Evolutionary conservation across 768 basidiomycete species (phyloP).

Genomic region (Chalciporus pseudorubinellus): DNA sequence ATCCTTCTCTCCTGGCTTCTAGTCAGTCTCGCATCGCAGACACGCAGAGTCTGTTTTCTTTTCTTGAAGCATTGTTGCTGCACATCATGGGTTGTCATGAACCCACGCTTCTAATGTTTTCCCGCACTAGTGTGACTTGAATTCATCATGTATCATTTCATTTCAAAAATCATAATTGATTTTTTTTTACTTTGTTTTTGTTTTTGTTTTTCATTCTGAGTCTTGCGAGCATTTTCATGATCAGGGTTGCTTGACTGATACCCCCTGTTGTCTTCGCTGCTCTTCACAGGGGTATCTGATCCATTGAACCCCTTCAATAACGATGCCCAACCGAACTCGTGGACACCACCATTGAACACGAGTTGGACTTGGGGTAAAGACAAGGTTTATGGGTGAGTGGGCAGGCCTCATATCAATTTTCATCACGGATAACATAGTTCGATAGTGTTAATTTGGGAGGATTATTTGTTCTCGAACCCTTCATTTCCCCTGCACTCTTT

Average conservation of each 20-base stretch:
- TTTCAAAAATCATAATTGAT: not conserved
- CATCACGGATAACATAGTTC: conserved; percentile 7
- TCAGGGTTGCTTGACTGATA: conserved; percentile 7
- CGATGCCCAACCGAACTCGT: conserved; percentile 70
- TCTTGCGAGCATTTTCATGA: not conserved
- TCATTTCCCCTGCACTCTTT: conserved; percentile 64
- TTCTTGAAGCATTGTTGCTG: not conserved
- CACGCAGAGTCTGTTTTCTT: not conserved
- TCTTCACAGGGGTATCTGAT: conserved; percentile 55
- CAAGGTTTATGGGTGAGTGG: conserved; percentile 54
- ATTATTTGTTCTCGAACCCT: conserved; percentile 76
- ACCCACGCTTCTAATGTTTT: not conserved
- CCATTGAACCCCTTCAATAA: conserved; percentile 75
- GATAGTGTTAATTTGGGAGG: conserved; percentile 71
- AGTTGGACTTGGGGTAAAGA: conserved; percentile 69
- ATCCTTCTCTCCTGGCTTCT: not conserved
- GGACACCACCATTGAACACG: conserved; percentile 76
- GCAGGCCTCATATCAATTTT: conserved; percentile 6
- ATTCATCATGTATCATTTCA: not conserved
- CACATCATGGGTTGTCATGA: not conserved
- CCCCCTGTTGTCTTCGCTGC: not conserved
- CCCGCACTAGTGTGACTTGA: too few species aligned
- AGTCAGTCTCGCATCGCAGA: not conserved
- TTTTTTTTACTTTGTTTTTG: not conserved
- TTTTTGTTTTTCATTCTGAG: conserved; percentile 1